Evolutionary conservation across 2,329 filamentous ascomycete species (phyloP).

Genomic region (Aspergillus neotritici): DNA sequence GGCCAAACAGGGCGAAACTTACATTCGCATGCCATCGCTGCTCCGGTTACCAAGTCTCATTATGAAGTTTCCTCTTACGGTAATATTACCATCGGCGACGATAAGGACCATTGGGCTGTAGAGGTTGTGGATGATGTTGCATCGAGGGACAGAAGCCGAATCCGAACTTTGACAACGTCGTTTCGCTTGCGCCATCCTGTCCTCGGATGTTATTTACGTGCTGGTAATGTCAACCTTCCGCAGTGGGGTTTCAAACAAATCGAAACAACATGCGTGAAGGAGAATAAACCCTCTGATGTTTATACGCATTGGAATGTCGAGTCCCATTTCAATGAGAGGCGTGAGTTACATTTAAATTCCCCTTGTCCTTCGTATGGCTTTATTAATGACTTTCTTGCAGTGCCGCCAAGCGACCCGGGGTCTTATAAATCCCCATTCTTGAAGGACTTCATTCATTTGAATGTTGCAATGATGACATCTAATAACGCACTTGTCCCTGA

Average conservation of each 20-base stretch:
- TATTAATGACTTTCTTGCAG: constrained; percentile 40
- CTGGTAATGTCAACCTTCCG: constrained; percentile 90
- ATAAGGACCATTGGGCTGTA: constrained; percentile 95
- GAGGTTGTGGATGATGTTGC: constrained; percentile 88
- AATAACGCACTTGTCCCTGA: constrained; percentile 98
- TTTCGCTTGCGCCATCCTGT: constrained; percentile 81
- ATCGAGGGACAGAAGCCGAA: constrained; percentile 73
- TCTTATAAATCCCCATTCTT: constrained; percentile 96
- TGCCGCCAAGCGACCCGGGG: constrained; percentile 81
- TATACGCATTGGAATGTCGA: constrained; percentile 99
- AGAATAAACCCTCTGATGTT: constrained; percentile 83
- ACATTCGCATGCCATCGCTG: constrained; percentile 85
- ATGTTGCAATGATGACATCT: constrained; percentile 99
- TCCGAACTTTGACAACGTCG: constrained; percentile 86
- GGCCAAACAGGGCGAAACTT: constrained; percentile 94
- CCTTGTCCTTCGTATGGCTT: not conserved
- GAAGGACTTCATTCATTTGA: constrained; percentile 95
- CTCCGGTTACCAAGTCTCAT: constrained; percentile 82
- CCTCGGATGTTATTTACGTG: constrained; percentile 87
- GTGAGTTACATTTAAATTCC: constrained; percentile 50
- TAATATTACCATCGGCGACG: constrained; percentile 89
- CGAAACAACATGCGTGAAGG: constrained; percentile 89
- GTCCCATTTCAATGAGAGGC: constrained; percentile 85
- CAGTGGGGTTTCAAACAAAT: constrained; percentile 99
- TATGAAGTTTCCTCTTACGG: constrained; percentile 94